A percentile compares a stretch with the other conserved stretches of the same genome.
Conservation (phyloP, 2,329 filamentous ascomycete genomes). For the Aspergillus brunneoviolaceus region DNA sequence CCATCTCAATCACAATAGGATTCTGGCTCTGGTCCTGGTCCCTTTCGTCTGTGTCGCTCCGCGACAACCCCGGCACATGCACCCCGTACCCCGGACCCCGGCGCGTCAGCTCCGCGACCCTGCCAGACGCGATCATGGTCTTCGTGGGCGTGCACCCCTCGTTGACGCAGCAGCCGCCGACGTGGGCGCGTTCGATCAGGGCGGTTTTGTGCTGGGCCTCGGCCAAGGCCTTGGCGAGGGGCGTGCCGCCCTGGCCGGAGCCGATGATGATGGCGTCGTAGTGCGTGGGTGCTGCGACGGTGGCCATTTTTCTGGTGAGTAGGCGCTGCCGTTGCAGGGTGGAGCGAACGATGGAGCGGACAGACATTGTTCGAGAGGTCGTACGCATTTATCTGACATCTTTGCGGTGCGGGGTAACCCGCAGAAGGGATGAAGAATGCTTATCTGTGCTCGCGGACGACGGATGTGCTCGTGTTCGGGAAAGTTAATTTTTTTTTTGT, state of each 20-base stretch:
- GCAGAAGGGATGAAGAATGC: neutral
- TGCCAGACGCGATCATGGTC: constrained; percentile 56
- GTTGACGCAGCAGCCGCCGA: constrained; percentile 57
- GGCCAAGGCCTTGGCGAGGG: constrained; percentile 2
- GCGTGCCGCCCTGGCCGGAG: constrained; percentile 12
- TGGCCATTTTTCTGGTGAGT: neutral
- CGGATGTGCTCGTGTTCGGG: too few relatives aligned
- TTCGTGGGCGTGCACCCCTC: constrained; percentile 60
- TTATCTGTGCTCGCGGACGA: too few relatives aligned
- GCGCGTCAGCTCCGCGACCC: constrained; percentile 44
- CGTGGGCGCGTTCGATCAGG: constrained; percentile 28
- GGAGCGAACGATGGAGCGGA: neutral
- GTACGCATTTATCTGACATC: neutral
- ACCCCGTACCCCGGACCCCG: neutral
- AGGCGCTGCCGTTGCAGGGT: neutral
- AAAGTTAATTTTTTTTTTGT: too few relatives aligned
- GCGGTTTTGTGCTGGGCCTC: constrained; percentile 6
- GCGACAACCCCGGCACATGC: neutral
- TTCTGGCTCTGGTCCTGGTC: too few relatives aligned
- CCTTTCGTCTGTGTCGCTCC: neutral
- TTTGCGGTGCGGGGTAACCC: neutral
- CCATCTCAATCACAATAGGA: constrained; percentile 47
- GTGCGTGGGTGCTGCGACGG: neutral
- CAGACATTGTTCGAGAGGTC: neutral
- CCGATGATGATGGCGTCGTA: constrained; percentile 12